phyloP scores from a whole-genome alignment of 306 rosid genomes.

The Coriaria nepalensis region DNA sequence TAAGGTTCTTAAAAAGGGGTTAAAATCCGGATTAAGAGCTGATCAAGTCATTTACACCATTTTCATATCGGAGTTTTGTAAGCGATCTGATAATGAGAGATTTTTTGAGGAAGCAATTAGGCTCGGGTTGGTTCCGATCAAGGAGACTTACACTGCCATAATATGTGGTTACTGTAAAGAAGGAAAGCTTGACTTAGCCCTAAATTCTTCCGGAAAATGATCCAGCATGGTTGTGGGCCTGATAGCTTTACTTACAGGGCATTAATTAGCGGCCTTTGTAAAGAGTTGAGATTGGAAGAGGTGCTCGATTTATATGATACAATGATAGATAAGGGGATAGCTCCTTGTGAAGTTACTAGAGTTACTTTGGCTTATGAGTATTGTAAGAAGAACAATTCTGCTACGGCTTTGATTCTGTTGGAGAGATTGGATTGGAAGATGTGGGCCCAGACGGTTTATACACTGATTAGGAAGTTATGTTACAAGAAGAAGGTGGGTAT shows the following conservation, averaged over 20 bases:
- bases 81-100: constrained; percentile 43
- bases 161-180: constrained; percentile 73
- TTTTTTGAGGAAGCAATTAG: constrained; percentile 43
- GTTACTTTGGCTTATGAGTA: constrained; percentile 64
- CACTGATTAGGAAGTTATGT: constrained; percentile 69
- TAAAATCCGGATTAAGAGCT: constrained; percentile 29
- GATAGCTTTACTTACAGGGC: constrained; percentile 62
- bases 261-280: constrained; percentile 80
- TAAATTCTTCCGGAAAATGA: constrained; percentile 51
- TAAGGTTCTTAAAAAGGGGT: constrained; percentile 37
- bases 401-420: constrained; percentile 40
- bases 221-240: constrained; percentile 51
- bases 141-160: constrained; percentile 79
- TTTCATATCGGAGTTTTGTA: constrained; percentile 68
- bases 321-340: constrained; percentile 62
- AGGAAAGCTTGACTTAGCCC: constrained; percentile 41
- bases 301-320: constrained; percentile 47
- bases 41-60: constrained; percentile 62
- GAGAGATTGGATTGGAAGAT: constrained; percentile 55
- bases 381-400: constrained; percentile 53
- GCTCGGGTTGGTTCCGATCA: constrained; percentile 53
- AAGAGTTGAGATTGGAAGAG: constrained; percentile 50
- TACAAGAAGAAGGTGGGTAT: constrained; percentile 68
- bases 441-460: constrained; percentile 57
- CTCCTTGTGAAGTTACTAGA: constrained; percentile 85